Base-by-base conservation (phyloP, 78 protist genomes). In the Mastigamoeba balamuthi region DNA sequence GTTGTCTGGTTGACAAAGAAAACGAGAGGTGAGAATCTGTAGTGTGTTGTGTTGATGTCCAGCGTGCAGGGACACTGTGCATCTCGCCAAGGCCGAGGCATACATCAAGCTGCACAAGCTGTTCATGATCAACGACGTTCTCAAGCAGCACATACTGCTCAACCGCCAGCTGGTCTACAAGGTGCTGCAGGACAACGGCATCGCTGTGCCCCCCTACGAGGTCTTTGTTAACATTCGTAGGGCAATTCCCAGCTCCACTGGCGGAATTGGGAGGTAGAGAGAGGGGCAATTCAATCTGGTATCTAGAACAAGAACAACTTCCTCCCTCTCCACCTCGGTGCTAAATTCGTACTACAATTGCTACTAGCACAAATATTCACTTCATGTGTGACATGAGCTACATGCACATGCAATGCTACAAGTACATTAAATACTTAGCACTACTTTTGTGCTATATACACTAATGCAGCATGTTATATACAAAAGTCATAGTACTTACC, bases 51-150 rank as follows among this genome's bases (percentile, higher is more conserved):
- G n/a, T n/a, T n/a, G n/a, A n/a, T n/a, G n/a, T n/a, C n/a, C n/a
- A n/a, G n/a, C n/a, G n/a, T n/a, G n/a, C n/a, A n/a, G n/a, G n/a
- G n/a, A n/a, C n/a, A n/a, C n/a, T n/a, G n/a, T n/a, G n/a, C n/a
- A n/a, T n/a, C 75, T 93, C 35, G 66, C 76, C 5, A 87, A 86
- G 37, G 77, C 68, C 28, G 68, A 78, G 6, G 77, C 7, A 23
- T 91, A 91, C 66, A 79, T 74, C 42, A 66, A 75, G 41, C 63
- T 85, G 10, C 80, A 80, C 73, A 37, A 35, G 28, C 90, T 86
- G 27, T 85, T 64, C 67, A 44, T 72, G 10, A 65, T 93, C 69
- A 93, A 93, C 81, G 88, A 89, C 42, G 72, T 93, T 0, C 58
- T 42, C 23, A 23, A 33, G 36, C 97, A 93, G 79, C 27, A 41